Evolutionary conservation across 768 basidiomycete species (phyloP).

Genomic region (Sistotremastrum suecicum): DNA sequence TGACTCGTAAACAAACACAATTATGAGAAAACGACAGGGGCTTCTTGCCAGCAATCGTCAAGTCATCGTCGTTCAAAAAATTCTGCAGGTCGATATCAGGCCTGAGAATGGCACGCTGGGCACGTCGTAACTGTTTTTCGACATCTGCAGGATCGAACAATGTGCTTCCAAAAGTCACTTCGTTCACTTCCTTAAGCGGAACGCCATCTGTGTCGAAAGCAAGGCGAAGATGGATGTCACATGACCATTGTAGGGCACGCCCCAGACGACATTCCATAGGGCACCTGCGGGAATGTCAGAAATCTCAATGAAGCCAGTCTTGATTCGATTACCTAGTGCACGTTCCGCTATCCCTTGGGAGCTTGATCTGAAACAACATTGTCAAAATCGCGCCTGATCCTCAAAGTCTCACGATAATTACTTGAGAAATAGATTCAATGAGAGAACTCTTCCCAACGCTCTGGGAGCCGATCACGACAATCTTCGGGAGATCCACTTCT

Average conservation of each 20-base stretch:
- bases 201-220: constrained; percentile 14
- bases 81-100: constrained; percentile 1
- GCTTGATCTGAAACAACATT: constrained; percentile 27
- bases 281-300: constrained; percentile 12
- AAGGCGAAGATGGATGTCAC: constrained; percentile 19
- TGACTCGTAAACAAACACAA: constrained; percentile 43
- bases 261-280: constrained; percentile 24
- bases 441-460: constrained; percentile 67
- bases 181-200: constrained; percentile 1
- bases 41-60: too few species aligned
- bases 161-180: too few species aligned
- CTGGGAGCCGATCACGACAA: constrained; percentile 60
- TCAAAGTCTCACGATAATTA: background rate
- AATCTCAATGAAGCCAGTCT: background rate
- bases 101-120: constrained; percentile 8
- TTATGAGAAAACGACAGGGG: constrained; percentile 35
- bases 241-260: constrained; percentile 18
- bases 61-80: constrained; percentile 2
- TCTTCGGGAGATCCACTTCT: constrained; percentile 60
- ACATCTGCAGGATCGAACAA: constrained; percentile 2
- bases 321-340: constrained; percentile 44
- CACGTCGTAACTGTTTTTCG: constrained; percentile 4
- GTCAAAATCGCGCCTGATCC: background rate
- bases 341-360: constrained; percentile 60
- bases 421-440: constrained; percentile 57